A percentile compares a stretch with the other conserved stretches of the same genome.
Conservation (phyloP, 2,329 filamentous ascomycete species). For the Pezicula carpinea region DNA sequence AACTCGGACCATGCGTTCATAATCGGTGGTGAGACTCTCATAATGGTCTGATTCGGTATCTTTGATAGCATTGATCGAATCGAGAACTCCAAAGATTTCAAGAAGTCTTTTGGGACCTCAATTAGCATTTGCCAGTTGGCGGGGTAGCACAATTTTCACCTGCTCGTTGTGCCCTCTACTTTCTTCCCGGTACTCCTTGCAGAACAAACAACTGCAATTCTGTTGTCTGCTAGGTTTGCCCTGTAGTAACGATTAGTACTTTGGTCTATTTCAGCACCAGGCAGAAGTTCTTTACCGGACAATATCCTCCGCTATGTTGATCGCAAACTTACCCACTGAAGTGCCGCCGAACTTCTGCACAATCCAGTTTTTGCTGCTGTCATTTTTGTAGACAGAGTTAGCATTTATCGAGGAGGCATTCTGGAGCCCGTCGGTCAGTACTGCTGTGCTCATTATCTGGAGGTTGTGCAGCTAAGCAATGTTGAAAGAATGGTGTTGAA, state of each 20-base stretch:
- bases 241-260: constrained; percentile 31
- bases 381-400: constrained; percentile 23
- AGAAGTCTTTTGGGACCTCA: constrained; percentile 35
- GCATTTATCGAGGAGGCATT: constrained; percentile 6
- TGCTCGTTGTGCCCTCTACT: constrained; percentile 89
- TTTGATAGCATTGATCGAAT: constrained; percentile 46
- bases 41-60: constrained; percentile 48
- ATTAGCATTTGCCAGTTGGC: constrained; percentile 1
- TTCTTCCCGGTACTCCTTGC: constrained; percentile 93
- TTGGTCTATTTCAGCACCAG: constrained; percentile 9
- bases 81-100: constrained; percentile 54
- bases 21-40: constrained; percentile 52
- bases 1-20: constrained; percentile 70
- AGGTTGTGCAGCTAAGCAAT: background rate
- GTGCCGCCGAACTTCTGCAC: constrained; percentile 96
- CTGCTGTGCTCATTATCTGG: constrained; percentile 17
- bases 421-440: constrained; percentile 11
- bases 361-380: constrained; percentile 55
- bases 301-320: constrained; percentile 69
- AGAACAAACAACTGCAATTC: constrained; percentile 91
- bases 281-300: constrained; percentile 45
- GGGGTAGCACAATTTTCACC: constrained; percentile 51
- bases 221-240: constrained; percentile 59
- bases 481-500: background rate
- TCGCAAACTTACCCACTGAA: constrained; percentile 89